phyloP scores from a whole-genome alignment of 352 stramenopile genomes.

The Plasmopara halstedii region DNA sequence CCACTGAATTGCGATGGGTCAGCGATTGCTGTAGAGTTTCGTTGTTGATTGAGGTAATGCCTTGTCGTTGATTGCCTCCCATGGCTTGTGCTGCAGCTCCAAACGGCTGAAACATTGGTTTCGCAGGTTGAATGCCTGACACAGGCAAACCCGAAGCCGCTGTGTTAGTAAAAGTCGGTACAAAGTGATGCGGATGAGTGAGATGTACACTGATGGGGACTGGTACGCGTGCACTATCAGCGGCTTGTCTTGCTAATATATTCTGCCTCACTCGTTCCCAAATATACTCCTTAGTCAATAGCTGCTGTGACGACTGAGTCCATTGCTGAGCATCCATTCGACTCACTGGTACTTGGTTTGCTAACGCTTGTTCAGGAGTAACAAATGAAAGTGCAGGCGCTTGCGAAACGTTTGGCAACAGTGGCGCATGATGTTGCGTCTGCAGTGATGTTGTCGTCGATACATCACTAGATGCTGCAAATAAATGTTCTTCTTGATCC shows the following conservation, averaged over 20 bases:
- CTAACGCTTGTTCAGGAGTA: conserved; percentile 1
- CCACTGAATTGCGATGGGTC: neutral
- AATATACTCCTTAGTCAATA: conserved; percentile 9
- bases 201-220: neutral
- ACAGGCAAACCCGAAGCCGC: neutral
- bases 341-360: neutral
- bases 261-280: conserved; percentile 14
- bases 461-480: no score
- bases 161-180: conserved; percentile 4
- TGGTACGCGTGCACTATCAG: conserved; percentile 1
- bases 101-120: conserved; percentile 1
- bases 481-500: neutral
- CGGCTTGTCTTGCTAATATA: conserved; percentile 7
- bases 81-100: conserved; percentile 1
- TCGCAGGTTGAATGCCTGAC: conserved; percentile 1
- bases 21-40: conserved; percentile 13
- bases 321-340: conserved; percentile 9
- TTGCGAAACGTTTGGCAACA: no score
- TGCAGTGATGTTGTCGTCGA: neutral
- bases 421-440: conserved; percentile 2
- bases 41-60: neutral
- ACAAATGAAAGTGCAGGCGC: conserved; percentile 11
- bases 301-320: conserved; percentile 5
- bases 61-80: neutral
- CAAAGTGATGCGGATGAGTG: conserved; percentile 5